Conservation (phyloP, 192 early-diverging fungal species). For the Obelidium mucronatum region DNA sequence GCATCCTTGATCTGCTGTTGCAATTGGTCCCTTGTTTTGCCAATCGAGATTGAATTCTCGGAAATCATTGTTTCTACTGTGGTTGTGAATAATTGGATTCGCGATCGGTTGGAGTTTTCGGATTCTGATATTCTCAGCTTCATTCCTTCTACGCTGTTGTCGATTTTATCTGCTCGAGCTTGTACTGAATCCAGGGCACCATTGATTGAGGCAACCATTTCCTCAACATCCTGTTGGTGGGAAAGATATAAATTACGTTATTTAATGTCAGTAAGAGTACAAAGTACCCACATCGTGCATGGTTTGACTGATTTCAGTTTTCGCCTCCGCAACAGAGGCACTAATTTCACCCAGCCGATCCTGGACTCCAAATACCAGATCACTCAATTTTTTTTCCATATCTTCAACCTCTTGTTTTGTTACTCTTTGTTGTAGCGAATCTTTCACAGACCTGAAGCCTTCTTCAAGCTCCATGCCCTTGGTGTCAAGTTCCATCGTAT, state of each 20-base stretch:
- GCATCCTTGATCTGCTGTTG: constrained; percentile 34
- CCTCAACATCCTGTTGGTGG: constrained; percentile 34
- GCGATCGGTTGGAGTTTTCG: constrained; percentile 24
- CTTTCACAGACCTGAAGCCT: constrained; percentile 24
- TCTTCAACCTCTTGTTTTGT: constrained; percentile 42
- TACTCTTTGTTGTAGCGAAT: constrained; percentile 9
- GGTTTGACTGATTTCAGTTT: constrained; percentile 37
- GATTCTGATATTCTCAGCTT: constrained; percentile 38
- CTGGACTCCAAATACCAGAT: constrained; percentile 1
- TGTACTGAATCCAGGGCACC: constrained; percentile 34
- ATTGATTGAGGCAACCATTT: constrained; percentile 44
- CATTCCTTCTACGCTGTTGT: constrained; percentile 35
- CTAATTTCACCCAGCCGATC: constrained; percentile 23
- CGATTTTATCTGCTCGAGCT: constrained; percentile 34
- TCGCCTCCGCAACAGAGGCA: constrained; percentile 28
- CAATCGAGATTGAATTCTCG: constrained; percentile 25
- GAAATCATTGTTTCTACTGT: constrained; percentile 23
- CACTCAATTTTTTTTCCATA: constrained; percentile 22
- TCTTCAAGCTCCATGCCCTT: constrained; percentile 24
- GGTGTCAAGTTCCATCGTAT: constrained; percentile 17
- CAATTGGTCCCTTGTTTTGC: constrained; percentile 4
- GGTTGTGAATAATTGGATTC: constrained; percentile 31
- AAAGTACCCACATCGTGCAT: constrained; percentile 30
- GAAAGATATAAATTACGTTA: not conserved
- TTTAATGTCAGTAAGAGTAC: no score